phyloP scores from a whole-genome alignment of 768 basidiomycete species.

The Saitozyma podzolica region DNA sequence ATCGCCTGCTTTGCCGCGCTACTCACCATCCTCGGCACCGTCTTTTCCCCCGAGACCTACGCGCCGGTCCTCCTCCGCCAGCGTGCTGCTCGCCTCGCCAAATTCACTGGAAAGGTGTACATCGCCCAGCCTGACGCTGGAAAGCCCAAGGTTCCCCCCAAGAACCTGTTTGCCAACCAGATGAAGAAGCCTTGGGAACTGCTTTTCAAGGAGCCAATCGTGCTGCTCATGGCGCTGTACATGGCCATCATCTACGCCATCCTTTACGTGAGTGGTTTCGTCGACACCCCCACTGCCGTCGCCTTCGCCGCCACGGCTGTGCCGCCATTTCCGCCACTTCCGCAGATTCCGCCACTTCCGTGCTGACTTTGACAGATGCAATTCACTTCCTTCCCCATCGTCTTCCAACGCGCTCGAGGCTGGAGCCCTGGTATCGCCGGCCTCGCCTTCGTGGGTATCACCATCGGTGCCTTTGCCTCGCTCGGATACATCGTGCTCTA shows the following conservation, averaged over 20 bases:
- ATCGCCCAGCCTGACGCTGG: slow-evolving; percentile 34
- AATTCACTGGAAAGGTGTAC: slow-evolving; percentile 42
- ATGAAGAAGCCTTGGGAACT: slow-evolving; percentile 45
- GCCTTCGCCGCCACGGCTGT: background rate
- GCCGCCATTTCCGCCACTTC: background rate
- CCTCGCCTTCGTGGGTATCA: slow-evolving; percentile 49
- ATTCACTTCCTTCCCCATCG: slow-evolving; percentile 52
- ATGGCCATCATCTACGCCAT: slow-evolving; percentile 17
- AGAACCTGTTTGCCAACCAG: slow-evolving; percentile 32
- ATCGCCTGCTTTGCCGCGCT: slow-evolving; percentile 40
- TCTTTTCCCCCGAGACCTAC: slow-evolving; percentile 49
- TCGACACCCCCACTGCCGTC: too few species aligned
- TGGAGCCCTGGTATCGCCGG: slow-evolving; percentile 52
- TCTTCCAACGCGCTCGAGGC: slow-evolving; percentile 51
- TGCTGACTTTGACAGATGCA: slow-evolving; percentile 29
- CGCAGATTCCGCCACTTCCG: background rate
- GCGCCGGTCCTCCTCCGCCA: slow-evolving; percentile 41
- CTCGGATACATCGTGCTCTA: slow-evolving; percentile 31
- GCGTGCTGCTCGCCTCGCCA: slow-evolving; percentile 31
- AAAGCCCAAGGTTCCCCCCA: slow-evolving; percentile 22
- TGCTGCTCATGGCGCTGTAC: slow-evolving; percentile 42
- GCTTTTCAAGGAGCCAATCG: slow-evolving; percentile 50
- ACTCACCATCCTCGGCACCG: slow-evolving; percentile 26
- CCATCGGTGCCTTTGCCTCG: slow-evolving; percentile 38
- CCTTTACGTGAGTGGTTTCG: slow-evolving; percentile 14